Percentiles rank a stretch among this genome's conserved stretches.
Conservation (phyloP, 495 filamentous ascomycete genomes). For the Pyrenopolyporus hunteri region DNA sequence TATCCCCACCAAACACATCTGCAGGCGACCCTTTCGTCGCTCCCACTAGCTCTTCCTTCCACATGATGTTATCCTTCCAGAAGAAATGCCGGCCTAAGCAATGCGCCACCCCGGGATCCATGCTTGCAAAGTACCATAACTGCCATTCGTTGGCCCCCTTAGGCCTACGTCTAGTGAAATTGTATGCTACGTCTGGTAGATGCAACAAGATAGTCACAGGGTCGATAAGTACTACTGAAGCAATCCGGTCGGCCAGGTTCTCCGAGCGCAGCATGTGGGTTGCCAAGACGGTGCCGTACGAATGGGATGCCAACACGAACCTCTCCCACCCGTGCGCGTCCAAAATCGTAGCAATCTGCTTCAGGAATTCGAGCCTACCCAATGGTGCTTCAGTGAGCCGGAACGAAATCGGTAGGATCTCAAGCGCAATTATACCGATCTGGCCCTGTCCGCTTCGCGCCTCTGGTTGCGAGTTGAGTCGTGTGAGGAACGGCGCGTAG, state of each 20-base stretch:
- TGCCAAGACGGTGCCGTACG: conserved; percentile 67
- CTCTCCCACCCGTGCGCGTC: conserved; percentile 56
- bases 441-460: conserved; percentile 44
- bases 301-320: conserved; percentile 63
- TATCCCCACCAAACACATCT: conserved; percentile 24
- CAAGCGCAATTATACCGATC: conserved; percentile 68
- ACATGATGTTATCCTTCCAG: conserved; percentile 70
- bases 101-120: conserved; percentile 66
- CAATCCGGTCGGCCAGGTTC: conserved; percentile 49
- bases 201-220: conserved; percentile 71
- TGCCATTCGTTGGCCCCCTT: conserved; percentile 65
- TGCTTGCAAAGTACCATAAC: conserved; percentile 70
- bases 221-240: conserved; percentile 63
- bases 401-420: conserved; percentile 67
- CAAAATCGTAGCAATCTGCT: conserved; percentile 59
- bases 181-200: conserved; percentile 72
- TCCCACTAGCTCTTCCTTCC: conserved; percentile 63
- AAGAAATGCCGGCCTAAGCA: conserved; percentile 67
- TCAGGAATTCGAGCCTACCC: conserved; percentile 53
- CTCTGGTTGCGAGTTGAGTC: conserved; percentile 53
- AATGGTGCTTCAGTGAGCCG: conserved; percentile 61
- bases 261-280: conserved; percentile 64
- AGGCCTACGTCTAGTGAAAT: conserved; percentile 65
- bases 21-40: conserved; percentile 12
- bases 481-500: conserved; percentile 61